Evolutionary conservation across 129 eudicot genomes (phyloP).

Genomic region (Flaveria linearis): DNA sequence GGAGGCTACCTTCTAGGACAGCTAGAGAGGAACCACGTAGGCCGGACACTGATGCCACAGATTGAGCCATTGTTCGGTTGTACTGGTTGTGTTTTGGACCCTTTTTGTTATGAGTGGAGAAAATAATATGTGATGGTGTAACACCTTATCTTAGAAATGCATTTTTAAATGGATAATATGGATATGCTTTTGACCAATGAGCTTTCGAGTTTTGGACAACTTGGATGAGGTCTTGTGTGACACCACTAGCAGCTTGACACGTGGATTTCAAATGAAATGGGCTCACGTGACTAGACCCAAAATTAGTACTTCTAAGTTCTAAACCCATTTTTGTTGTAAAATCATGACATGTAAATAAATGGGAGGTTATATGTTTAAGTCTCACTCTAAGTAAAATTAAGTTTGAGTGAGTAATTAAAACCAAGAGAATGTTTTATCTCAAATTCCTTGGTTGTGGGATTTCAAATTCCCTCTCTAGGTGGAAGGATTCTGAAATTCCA

Average conservation of each 20-base stretch:
- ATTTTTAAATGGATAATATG: slow-evolving; percentile 41
- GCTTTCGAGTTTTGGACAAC: slow-evolving; percentile 34
- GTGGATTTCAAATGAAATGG: slow-evolving; percentile 29
- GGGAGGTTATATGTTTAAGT: too few relatives aligned
- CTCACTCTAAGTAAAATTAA: too few relatives aligned
- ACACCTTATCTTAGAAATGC: slow-evolving; percentile 60
- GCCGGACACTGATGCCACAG: slow-evolving; percentile 86
- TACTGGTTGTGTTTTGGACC: slow-evolving; percentile 13
- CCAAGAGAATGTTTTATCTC: too few relatives aligned
- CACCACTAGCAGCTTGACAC: slow-evolving; percentile 38
- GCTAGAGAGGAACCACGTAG: slow-evolving; percentile 71
- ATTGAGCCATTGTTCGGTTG: slow-evolving; percentile 49
- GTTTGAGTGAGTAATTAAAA: too few relatives aligned
- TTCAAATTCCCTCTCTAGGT: too few relatives aligned
- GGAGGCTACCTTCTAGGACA: slow-evolving; percentile 74
- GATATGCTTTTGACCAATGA: slow-evolving; percentile 70
- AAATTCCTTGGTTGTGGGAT: too few relatives aligned
- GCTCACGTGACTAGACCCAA: background rate
- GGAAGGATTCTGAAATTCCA: too few relatives aligned
- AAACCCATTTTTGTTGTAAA: background rate
- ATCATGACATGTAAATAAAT: too few relatives aligned
- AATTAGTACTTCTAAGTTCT: background rate
- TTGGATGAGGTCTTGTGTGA: slow-evolving; percentile 47
- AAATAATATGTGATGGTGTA: slow-evolving; percentile 50
- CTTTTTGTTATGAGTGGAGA: slow-evolving; percentile 34